Evolutionary conservation across 495 filamentous ascomycete genomes (phyloP).

Genomic region (Extremus antarcticus): DNA sequence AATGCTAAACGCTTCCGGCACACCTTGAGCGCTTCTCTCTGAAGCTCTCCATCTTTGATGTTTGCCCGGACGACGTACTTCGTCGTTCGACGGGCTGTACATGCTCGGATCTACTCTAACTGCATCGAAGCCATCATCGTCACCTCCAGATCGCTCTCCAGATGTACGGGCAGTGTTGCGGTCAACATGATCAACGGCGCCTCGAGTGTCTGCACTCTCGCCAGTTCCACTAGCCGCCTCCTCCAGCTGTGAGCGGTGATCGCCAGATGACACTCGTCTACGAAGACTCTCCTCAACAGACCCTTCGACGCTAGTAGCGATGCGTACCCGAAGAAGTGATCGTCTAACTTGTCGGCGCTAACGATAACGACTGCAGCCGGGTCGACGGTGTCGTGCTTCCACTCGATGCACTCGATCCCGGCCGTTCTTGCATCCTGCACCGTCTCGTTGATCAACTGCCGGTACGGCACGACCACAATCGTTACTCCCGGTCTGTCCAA

Average conservation of each 20-base stretch:
- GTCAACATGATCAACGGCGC: too few species aligned
- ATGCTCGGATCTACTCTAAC: too few species aligned
- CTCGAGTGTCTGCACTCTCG: too few species aligned
- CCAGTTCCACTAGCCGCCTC: neutral
- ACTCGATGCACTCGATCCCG: neutral
- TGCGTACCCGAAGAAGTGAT: neutral
- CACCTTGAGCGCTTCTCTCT: too few species aligned
- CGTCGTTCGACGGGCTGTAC: too few species aligned
- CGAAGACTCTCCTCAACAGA: too few species aligned
- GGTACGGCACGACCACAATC: slow-evolving; percentile 5
- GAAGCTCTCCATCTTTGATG: too few species aligned
- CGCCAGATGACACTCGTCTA: neutral
- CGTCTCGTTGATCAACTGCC: neutral
- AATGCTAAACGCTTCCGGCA: too few species aligned
- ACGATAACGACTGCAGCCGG: neutral
- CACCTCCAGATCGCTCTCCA: too few species aligned
- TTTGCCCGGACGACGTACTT: too few species aligned
- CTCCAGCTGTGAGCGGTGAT: neutral
- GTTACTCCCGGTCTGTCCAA: slow-evolving; percentile 1
- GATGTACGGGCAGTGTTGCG: too few species aligned
- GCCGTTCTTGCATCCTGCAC: neutral
- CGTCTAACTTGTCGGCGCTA: neutral
- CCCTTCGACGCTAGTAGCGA: neutral
- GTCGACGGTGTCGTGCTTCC: neutral
- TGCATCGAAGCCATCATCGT: too few species aligned